Conservation (phyloP, 352 stramenopile genomes). For the Phytophthora podocarpi region DNA sequence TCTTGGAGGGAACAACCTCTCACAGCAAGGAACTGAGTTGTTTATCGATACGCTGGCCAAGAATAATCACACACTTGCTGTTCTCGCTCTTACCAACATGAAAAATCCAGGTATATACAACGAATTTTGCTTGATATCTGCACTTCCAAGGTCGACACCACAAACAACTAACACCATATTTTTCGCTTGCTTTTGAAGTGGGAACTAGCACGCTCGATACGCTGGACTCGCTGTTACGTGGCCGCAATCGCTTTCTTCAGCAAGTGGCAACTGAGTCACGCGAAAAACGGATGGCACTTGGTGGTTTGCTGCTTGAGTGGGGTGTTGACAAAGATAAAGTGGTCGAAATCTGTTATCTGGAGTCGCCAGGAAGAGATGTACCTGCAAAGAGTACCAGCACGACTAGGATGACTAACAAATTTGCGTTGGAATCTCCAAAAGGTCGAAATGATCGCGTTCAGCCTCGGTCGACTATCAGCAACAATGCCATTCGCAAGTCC, state of each 20-base stretch:
- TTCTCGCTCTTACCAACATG: conserved; percentile 43
- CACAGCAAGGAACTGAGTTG: conserved; percentile 29
- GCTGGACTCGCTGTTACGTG: conserved; percentile 29
- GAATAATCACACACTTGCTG: conserved; percentile 52
- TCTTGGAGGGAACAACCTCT: conserved; percentile 48
- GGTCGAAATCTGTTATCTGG: conserved; percentile 53
- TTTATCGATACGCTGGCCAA: conserved; percentile 45
- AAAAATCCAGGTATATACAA: conserved; percentile 28
- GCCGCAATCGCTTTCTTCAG: conserved; percentile 35
- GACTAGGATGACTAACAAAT: neutral
- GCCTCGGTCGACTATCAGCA: neutral
- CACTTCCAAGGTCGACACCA: no score
- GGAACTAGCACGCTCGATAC: conserved; percentile 19
- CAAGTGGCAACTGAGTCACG: conserved; percentile 44
- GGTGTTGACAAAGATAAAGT: conserved; percentile 50
- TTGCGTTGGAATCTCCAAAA: conserved; percentile 21
- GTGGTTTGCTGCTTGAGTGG: conserved; percentile 61
- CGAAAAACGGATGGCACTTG: conserved; percentile 50
- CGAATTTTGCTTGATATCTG: no score
- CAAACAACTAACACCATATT: conserved; percentile 6
- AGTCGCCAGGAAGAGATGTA: neutral
- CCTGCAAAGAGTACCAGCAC: neutral
- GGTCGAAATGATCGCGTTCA: conserved; percentile 6
- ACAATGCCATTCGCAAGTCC: neutral
- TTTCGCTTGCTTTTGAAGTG: conserved; percentile 8